Percentiles rank a stretch among this genome's conserved stretches.
Conservation (phyloP, 2,329 filamentous ascomycete species). For the Nectriaceae sp. region DNA sequence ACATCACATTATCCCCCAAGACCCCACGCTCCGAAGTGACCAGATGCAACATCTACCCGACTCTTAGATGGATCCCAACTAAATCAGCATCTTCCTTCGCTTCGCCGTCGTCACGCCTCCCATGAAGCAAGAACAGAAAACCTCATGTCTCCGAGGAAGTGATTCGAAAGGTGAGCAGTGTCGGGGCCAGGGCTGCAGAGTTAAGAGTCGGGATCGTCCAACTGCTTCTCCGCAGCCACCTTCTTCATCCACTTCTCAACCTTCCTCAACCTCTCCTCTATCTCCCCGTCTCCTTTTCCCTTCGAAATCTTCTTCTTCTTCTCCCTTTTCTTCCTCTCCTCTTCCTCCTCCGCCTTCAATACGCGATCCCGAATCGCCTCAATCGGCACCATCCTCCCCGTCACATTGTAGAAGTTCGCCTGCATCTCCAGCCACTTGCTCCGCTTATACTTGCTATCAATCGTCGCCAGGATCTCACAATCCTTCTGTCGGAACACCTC, state of each 20-base stretch:
- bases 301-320: conserved; percentile 3
- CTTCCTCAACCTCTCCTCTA: conserved; percentile 4
- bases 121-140: no score
- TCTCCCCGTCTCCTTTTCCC: conserved; percentile 2
- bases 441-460: conserved; percentile 35
- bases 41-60: no score
- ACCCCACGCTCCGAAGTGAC: no score
- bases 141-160: no score
- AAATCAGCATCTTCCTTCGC: no score
- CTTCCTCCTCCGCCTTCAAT: conserved; percentile 29
- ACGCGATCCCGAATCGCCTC: conserved; percentile 38
- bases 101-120: no score
- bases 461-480: conserved; percentile 36
- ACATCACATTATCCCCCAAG: no score
- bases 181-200: no score
- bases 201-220: conserved; percentile 5
- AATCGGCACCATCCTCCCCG: conserved; percentile 42
- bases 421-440: conserved; percentile 45
- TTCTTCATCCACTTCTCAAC: conserved; percentile 25
- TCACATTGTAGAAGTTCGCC: conserved; percentile 45
- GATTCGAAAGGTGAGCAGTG: no score
- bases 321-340: conserved; percentile 2
- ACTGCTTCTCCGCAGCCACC: conserved; percentile 10
- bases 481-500: conserved; percentile 31
- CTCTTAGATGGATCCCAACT: no score